A percentile compares a stretch with the other conserved stretches of the same genome.
Evolutionary conservation across 1,284 basidiomycete genomes (phyloP).

Genomic region (Sanguinoderma infundibulare): DNA sequence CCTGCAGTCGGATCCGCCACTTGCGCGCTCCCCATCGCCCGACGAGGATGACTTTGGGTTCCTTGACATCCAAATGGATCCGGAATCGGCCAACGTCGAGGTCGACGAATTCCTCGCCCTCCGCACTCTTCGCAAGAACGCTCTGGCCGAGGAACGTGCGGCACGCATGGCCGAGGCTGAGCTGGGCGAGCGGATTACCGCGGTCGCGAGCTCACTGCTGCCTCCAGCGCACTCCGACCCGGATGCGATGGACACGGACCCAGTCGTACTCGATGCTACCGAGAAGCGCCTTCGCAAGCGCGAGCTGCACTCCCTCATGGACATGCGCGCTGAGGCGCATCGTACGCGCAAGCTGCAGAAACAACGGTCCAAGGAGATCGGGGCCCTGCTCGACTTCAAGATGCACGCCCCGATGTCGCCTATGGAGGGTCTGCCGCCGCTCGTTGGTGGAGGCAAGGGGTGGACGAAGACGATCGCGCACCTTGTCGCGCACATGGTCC

Average conservation of each 20-base stretch:
- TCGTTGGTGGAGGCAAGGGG: conserved; percentile 28
- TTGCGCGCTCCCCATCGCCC: conserved; percentile 51
- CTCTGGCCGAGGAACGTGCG: conserved; percentile 44
- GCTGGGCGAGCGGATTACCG: conserved; percentile 34
- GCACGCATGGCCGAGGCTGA: conserved; percentile 43
- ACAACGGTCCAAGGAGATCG: conserved; percentile 55
- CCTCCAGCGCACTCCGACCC: conserved; percentile 17
- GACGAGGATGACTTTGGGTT: conserved; percentile 44
- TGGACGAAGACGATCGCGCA: conserved; percentile 47
- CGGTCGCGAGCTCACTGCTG: conserved; percentile 29
- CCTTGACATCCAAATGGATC: conserved; percentile 42
- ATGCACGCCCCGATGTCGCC: conserved; percentile 33
- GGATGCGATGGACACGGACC: conserved; percentile 11
- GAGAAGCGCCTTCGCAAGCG: conserved; percentile 33
- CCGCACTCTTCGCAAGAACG: conserved; percentile 43
- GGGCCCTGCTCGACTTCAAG: conserved; percentile 54
- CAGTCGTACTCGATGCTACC: conserved; percentile 19
- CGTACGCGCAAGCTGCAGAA: conserved; percentile 51
- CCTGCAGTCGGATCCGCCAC: conserved; percentile 33
- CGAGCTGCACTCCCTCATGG: conserved; percentile 43
- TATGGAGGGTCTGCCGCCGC: conserved; percentile 19
- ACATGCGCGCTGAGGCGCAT: conserved; percentile 48
- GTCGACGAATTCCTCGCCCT: conserved; percentile 36
- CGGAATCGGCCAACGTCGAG: conserved; percentile 38
- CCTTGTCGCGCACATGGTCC: conserved; percentile 60